phyloP scores from a whole-genome alignment of 1,284 basidiomycete genomes.

The Microbotryum saponariae region DNA sequence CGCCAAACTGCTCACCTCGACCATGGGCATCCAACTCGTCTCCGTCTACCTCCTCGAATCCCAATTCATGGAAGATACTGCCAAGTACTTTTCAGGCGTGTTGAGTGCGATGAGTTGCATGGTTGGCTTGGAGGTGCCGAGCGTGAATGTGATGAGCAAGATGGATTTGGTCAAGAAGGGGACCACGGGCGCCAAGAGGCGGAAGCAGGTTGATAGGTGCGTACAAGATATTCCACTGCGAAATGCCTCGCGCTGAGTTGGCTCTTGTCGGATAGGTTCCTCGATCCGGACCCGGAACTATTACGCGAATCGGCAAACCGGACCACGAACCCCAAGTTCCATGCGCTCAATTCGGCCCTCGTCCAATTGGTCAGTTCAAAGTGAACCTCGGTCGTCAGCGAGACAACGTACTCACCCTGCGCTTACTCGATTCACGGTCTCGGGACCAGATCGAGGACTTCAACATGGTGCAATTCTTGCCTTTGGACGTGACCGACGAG shows the following conservation, averaged over 20 bases:
- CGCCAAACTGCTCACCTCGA: constrained; percentile 54
- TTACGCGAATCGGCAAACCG: constrained; percentile 61
- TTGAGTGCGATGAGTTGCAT: constrained; percentile 97
- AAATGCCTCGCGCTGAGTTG: too few species aligned
- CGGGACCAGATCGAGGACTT: constrained; percentile 84
- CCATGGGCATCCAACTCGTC: constrained; percentile 66
- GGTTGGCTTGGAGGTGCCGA: constrained; percentile 93
- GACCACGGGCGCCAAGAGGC: constrained; percentile 56
- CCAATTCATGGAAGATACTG: constrained; percentile 97
- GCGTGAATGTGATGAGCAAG: constrained; percentile 97
- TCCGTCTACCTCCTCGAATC: constrained; percentile 90
- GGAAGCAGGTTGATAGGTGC: constrained; percentile 65
- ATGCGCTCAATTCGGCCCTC: constrained; percentile 86
- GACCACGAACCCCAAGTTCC: constrained; percentile 74
- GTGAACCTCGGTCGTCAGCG: not conserved
- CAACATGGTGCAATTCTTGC: constrained; percentile 92
- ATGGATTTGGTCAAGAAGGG: constrained; percentile 87
- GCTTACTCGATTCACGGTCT: not conserved
- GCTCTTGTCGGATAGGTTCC: constrained; percentile 53
- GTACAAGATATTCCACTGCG: constrained; percentile 12
- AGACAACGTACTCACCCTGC: too few species aligned
- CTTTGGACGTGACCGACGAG: constrained; percentile 80
- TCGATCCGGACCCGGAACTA: constrained; percentile 93
- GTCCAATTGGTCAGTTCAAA: constrained; percentile 65
- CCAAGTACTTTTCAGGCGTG: constrained; percentile 99